These are phyloP conservation scores for Aspergillus sclerotiicarbonarius DNA, from an alignment of 495 filamentous ascomycete genomes.

Conservation along the genomic window DNA sequence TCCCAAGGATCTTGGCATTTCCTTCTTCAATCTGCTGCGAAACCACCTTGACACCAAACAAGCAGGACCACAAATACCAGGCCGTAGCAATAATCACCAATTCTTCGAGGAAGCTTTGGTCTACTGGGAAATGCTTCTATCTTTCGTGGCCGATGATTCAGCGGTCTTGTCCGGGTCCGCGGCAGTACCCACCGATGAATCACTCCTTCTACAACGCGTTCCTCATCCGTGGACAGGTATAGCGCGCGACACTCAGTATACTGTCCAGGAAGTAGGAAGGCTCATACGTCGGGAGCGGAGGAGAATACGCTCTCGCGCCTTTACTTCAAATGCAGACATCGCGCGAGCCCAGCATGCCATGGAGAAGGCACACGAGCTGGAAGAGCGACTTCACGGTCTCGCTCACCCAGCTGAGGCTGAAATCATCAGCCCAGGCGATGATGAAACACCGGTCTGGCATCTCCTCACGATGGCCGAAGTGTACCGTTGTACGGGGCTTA, in stretches of 20 bases:
- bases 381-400: slow-evolving; percentile 50
- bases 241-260: slow-evolving; percentile 51
- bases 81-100: slow-evolving; percentile 46
- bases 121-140: slow-evolving; percentile 62
- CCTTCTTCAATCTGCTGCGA: slow-evolving; percentile 45
- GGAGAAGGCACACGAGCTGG: slow-evolving; percentile 45
- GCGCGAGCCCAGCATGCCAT: slow-evolving; percentile 42
- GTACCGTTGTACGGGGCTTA: slow-evolving; percentile 53
- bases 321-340: slow-evolving; percentile 42
- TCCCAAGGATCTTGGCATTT: slow-evolving; percentile 51
- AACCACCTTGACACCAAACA: slow-evolving; percentile 42
- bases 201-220: slow-evolving; percentile 39
- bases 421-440: slow-evolving; percentile 53
- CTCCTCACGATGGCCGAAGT: slow-evolving; percentile 57
- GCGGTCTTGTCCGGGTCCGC: slow-evolving; percentile 28
- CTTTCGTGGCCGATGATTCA: slow-evolving; percentile 51
- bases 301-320: slow-evolving; percentile 32
- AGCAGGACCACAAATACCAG: slow-evolving; percentile 13
- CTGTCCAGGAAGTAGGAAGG: slow-evolving; percentile 54
- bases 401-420: slow-evolving; percentile 48
- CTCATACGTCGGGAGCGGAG: slow-evolving; percentile 51
- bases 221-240: slow-evolving; percentile 62
- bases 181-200: slow-evolving; percentile 22
- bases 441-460: slow-evolving; percentile 55
- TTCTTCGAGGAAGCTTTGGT: slow-evolving; percentile 59